Evolutionary conservation across 1,284 basidiomycete species (phyloP), one percentile per base, ranked within the genome.

Genomic region (Ceratobasidium sp.): DNA sequence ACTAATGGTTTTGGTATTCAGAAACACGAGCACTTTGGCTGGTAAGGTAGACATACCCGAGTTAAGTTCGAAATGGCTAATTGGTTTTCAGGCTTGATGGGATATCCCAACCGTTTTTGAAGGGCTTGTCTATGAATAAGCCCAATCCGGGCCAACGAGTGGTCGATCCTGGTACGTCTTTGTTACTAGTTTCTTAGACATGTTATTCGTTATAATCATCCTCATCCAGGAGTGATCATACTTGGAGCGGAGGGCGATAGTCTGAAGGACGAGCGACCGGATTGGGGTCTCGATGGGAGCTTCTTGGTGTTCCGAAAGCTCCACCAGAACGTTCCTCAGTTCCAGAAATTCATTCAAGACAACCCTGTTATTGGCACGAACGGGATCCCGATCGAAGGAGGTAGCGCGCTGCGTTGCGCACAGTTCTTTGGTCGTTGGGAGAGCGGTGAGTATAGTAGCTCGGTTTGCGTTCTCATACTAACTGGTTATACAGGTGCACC

Each of bases 251-350:
- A 47, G 13, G 28, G 26, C 2, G 44, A 47, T n/a, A n/a, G n/a
- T 18, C 43, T 3, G 13, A 26, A 32, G 30, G 28, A 16, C 16
- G 38, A 44, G 23, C 72, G 74, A 14, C 76, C 76, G 2, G 3
- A 35, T 8, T 76, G 76, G 76, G 55, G 72, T 6, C 61, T 55
- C 43, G 74, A 75, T 43, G 76, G 75, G 9, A 75, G 74, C 8
- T 76, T 76, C 73, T 61, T 78, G 2, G 76, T 66, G 26, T 76
- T 77, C 72, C 72, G 77, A 28, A 66, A 78, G 63, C 71, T 77
- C 8, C 21, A 73, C 43, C 77, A 78, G 55, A 62, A 73, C 16
- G 77, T 78, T 13, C 77, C 75, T 7, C 76, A 78, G 73, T 77
- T 77, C 50, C 67, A 77, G 69, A 26, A 64, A 21, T 78, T 75